A percentile compares a stretch with the other conserved stretches of the same genome.
phyloP scores from a whole-genome alignment of 306 rosid species.

The Trichosanthes truncata region DNA sequence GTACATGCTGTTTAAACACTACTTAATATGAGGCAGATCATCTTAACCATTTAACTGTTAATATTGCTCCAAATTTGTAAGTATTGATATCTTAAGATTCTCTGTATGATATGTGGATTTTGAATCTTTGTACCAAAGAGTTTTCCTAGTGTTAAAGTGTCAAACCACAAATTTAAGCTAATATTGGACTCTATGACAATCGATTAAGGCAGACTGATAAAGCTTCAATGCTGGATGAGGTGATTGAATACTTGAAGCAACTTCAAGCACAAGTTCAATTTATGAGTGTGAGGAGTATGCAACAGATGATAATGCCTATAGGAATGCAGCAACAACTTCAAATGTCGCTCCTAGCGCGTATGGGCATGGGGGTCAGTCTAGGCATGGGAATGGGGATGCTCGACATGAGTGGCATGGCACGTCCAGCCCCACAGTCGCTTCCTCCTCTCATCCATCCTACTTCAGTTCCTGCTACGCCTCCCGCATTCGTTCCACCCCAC shows the following conservation, averaged over 20 bases:
- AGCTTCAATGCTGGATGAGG: slow-evolving; percentile 47
- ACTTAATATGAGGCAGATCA: not conserved
- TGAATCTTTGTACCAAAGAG: not conserved
- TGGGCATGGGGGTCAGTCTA: slow-evolving; percentile 22
- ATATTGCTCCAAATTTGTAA: not conserved
- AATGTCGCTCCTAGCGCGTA: slow-evolving; percentile 36
- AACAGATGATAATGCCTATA: slow-evolving; percentile 35
- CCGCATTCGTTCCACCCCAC: slow-evolving; percentile 6
- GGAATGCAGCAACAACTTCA: slow-evolving; percentile 43
- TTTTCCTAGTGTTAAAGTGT: not conserved
- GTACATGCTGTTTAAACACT: not conserved
- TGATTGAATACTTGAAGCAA: slow-evolving; percentile 38
- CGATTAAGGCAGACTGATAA: slow-evolving; percentile 34
- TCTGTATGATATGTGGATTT: not conserved
- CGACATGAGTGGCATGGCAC: slow-evolving; percentile 23
- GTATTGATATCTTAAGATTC: not conserved
- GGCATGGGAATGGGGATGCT: slow-evolving; percentile 12
- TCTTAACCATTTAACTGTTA: not conserved
- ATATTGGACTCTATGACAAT: not conserved
- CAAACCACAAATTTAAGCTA: not conserved
- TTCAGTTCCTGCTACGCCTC: slow-evolving; percentile 9
- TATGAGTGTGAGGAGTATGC: slow-evolving; percentile 32
- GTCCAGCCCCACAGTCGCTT: slow-evolving; percentile 12
- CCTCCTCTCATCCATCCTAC: slow-evolving; percentile 19
- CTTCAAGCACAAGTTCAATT: slow-evolving; percentile 39